Base-by-base conservation (phyloP, 2,329 filamentous ascomycete genomes). In the Karstenula rhodostoma region DNA sequence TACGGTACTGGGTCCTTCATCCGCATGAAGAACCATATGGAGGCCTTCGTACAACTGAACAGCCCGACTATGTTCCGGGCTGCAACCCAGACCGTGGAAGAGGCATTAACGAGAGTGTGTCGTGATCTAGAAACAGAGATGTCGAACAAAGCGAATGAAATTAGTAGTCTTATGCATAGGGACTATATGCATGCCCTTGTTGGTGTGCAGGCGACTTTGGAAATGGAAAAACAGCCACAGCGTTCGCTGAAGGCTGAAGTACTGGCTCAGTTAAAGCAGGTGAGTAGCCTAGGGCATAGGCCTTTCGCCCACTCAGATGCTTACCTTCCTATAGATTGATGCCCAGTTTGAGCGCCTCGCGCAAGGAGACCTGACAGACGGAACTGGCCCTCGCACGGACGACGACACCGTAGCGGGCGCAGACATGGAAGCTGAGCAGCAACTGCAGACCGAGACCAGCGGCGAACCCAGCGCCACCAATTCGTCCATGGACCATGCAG, bases 1-100 rank as follows among this genome's bases (percentile, higher is more conserved):
- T 42, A 43, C n/a, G 84, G 82, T 69, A 4, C 40, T 0, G 85
- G 86, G 2, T 77, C 70, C 12, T 87, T 76, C 67, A 73, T 58
- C 37, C 80, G 85, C 2, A 88, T 88, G 83, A 87, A 86, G 63
- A 59, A 50, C 0, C 62, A 75, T 27, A 86, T 89, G 84, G 57
- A 57, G 0, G 44, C 64, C 0, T 79, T 87, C 56, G 79, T 88
- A 1, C 71, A 80, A 0, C 40, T 51, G 0, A 54, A 71, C 4
- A 79, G 81, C 2, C 61, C 75, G 12, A 66, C 61, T 1, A 88
- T 88, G 85, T 88, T 88, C 67, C 61, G 67, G 2, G 63, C 77
- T 4, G 82, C 83, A 0, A 79, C 79, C 0, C 58, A 79, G 1
- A 73, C 74, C 3, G 82, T 86, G 9, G 76, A 76, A 49, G 52